A percentile compares a stretch with the other conserved stretches of the same genome.
Conservation (phyloP, 352 stramenopile genomes). For the Pythium pyrilobum region DNA sequence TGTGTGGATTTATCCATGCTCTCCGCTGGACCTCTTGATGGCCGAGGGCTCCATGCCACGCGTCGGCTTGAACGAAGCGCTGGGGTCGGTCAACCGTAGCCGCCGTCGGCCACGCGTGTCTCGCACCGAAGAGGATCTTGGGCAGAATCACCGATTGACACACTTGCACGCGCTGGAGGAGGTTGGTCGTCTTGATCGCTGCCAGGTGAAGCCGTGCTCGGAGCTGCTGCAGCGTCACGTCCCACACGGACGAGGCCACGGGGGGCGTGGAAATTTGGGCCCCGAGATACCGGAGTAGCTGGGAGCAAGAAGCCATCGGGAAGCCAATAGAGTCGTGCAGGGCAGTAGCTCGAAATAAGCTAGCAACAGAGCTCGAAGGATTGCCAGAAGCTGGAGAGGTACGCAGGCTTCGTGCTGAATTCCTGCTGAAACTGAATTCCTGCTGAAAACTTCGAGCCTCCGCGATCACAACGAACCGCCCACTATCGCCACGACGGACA, state of each 20-base stretch:
- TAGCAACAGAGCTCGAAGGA: too few species aligned
- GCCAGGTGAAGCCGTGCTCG: constrained; percentile 3
- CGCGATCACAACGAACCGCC: too few species aligned
- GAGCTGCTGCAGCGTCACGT: neutral
- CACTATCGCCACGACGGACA: too few species aligned
- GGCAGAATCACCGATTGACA: constrained; percentile 1
- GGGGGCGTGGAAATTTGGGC: neutral
- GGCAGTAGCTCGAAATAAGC: too few species aligned
- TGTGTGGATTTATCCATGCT: too few species aligned
- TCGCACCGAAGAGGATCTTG: constrained; percentile 3
- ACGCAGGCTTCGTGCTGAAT: too few species aligned
- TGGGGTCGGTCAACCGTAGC: neutral
- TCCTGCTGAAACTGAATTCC: too few species aligned
- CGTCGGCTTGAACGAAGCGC: neutral
- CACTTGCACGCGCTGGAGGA: constrained; percentile 1
- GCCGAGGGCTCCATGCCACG: neutral
- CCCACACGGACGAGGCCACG: neutral
- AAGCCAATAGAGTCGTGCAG: too few species aligned
- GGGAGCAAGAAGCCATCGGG: neutral
- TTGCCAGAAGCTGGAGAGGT: too few species aligned
- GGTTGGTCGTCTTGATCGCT: constrained; percentile 4
- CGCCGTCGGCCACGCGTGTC: neutral
- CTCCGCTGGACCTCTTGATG: neutral
- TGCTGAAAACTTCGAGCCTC: too few species aligned
- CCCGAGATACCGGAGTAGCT: constrained; percentile 1